Evolutionary conservation across 129 eudicot genomes (phyloP).

Genomic region (Rutidosis leptorrhynchoides): DNA sequence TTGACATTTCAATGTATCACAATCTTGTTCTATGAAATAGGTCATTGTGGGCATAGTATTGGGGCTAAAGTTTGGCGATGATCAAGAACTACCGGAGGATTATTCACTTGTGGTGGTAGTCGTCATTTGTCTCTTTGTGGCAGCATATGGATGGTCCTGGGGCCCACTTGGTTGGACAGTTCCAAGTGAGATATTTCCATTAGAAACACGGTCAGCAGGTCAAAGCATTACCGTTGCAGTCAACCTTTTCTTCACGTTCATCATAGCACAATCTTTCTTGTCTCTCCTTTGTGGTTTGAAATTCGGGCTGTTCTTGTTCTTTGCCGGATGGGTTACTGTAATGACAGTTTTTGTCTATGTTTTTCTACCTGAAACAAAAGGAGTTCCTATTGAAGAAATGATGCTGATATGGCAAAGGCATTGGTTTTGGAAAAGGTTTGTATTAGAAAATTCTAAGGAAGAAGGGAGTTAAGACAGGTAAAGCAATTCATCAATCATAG

Average conservation of each 20-base stretch:
- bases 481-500: neutral
- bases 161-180: conserved; percentile 94
- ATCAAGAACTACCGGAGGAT: conserved; percentile 49
- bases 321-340: conserved; percentile 67
- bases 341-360: conserved; percentile 75
- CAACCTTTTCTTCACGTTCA: conserved; percentile 75
- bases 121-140: conserved; percentile 67
- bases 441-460: conserved; percentile 30
- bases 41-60: conserved; percentile 58
- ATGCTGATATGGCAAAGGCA: conserved; percentile 73
- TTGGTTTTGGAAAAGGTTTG: conserved; percentile 84
- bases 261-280: conserved; percentile 66
- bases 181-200: conserved; percentile 85
- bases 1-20: neutral
- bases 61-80: conserved; percentile 58
- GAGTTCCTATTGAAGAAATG: conserved; percentile 94
- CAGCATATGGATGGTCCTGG: conserved; percentile 90
- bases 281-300: conserved; percentile 69
- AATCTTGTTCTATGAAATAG: conserved; percentile 34
- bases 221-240: conserved; percentile 86
- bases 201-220: conserved; percentile 93
- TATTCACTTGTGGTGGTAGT: conserved; percentile 60
- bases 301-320: conserved; percentile 73
- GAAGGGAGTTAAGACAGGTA: conserved; percentile 19
- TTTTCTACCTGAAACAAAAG: conserved; percentile 85